Conservation (phyloP, 352 stramenopile species). For the Phytopythium delawarense region DNA sequence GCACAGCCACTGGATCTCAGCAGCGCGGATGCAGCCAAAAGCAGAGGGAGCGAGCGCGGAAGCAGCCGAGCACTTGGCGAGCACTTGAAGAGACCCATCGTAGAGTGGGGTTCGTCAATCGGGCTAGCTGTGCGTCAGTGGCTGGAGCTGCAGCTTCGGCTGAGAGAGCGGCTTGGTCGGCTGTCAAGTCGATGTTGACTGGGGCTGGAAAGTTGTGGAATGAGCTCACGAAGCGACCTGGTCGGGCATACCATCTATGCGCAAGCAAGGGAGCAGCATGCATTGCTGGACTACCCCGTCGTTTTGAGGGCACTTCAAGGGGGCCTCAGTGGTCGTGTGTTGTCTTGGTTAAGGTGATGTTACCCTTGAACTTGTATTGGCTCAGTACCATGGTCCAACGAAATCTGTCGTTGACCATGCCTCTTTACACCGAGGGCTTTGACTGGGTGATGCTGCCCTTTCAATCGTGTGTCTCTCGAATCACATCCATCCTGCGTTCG, state of each 20-base stretch:
- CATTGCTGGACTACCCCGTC: too few relatives aligned
- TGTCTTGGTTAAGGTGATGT: too few relatives aligned
- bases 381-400: too few relatives aligned
- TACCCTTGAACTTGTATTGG: too few relatives aligned
- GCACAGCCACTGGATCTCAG: constrained; percentile 6
- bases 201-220: neutral
- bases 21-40: constrained; percentile 6
- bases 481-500: neutral
- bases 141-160: neutral
- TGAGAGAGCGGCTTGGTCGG: neutral
- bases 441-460: too few relatives aligned
- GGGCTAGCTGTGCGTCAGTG: too few relatives aligned
- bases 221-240: neutral
- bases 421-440: too few relatives aligned
- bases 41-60: neutral
- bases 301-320: neutral
- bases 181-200: neutral
- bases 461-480: neutral
- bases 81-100: neutral
- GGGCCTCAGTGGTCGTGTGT: too few relatives aligned
- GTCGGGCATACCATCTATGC: neutral
- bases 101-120: neutral
- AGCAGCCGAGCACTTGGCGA: neutral
- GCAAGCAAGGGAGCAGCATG: too few relatives aligned
- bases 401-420: too few relatives aligned